Conservation (phyloP, 805 yeast species). For the Metschnikowia chrysomelidarum region DNA sequence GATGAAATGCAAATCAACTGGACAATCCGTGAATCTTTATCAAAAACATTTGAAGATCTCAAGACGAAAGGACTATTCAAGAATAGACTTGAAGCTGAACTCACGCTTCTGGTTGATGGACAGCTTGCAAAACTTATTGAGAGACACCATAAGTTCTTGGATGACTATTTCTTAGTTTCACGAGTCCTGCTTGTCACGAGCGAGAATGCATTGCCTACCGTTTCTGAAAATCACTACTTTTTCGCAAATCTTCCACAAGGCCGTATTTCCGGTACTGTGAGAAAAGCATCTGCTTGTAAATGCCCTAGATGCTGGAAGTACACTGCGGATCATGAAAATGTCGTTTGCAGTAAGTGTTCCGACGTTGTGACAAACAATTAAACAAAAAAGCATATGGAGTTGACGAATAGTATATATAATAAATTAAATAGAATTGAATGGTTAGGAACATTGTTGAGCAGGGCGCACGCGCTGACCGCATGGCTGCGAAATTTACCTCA, state of each 20-base stretch:
- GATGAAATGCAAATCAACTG: constrained; percentile 47
- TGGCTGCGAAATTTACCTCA: no score
- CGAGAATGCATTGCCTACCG: background rate
- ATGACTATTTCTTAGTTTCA: constrained; percentile 64
- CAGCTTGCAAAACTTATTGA: constrained; percentile 19
- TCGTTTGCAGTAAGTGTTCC: constrained; percentile 67
- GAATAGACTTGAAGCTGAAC: constrained; percentile 59
- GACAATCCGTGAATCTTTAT: constrained; percentile 47
- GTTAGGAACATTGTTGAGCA: no score
- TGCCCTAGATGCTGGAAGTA: constrained; percentile 97
- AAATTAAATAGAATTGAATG: background rate
- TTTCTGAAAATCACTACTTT: constrained; percentile 1
- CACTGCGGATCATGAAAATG: constrained; percentile 48
- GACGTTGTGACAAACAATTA: constrained; percentile 34
- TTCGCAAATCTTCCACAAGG: constrained; percentile 18
- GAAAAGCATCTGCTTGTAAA: constrained; percentile 49
- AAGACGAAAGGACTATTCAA: constrained; percentile 50
- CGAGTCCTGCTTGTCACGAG: constrained; percentile 29
- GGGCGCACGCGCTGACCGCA: no score
- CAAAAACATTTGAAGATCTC: constrained; percentile 54
- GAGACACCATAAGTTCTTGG: constrained; percentile 25
- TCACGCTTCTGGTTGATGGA: constrained; percentile 24
- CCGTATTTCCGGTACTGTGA: constrained; percentile 34
- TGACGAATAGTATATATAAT: background rate
- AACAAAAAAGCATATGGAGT: constrained; percentile 1